Evolutionary conservation across 805 yeast genomes (phyloP), one percentile per base, ranked within the genome.

Genomic region (Sugiyamaella marilandica): DNA sequence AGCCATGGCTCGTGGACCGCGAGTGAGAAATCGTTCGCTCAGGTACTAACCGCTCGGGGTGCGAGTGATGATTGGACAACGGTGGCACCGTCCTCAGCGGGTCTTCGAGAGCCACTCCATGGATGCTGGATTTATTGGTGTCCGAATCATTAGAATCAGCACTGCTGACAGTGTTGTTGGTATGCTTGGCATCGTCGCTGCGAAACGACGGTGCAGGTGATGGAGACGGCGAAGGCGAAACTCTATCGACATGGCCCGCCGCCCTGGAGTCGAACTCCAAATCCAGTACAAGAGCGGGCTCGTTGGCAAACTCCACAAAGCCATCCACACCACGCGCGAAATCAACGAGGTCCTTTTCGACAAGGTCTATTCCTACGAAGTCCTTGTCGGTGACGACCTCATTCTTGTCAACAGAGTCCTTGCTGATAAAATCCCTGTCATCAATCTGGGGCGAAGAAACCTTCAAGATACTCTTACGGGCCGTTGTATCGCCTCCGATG

Each of bases 401-500:
- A 21, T 21, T 13, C 18, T 5, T 21, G 21, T 24, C 18, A 18
- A 45, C 31, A 16, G 49, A 37, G 24, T 35, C 49, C n/a, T 19
- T 26, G 43, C 36, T 11, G 16, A n/a, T 11, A 16, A 29, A 37
- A 39, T 13, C 45, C 33, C 39, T 24, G 29, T 41, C 45, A 11
- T 31, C 51, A n/a, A 45, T 29, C 49, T 39, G 41, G 7, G 44
- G 48, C 24, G 54, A 37, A 37, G 54, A 41, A 13, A 34, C n/a
- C 55, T 58, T 58, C 47, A 60, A 54, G 47, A 59, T 59, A 14
- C 58, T 44, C 52, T 55, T 49, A 2, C 55, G 50, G 5, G 55
- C 24, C 21, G 43, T 5, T 9, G 21, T 10, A 9, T 19, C 43
- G 19, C 13, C 16, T 4, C 24, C 13, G 5, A 19, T 39, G 13